Evolutionary conservation across 2,329 filamentous ascomycete species (phyloP).

Genomic region (Ophiostoma tasmaniense): DNA sequence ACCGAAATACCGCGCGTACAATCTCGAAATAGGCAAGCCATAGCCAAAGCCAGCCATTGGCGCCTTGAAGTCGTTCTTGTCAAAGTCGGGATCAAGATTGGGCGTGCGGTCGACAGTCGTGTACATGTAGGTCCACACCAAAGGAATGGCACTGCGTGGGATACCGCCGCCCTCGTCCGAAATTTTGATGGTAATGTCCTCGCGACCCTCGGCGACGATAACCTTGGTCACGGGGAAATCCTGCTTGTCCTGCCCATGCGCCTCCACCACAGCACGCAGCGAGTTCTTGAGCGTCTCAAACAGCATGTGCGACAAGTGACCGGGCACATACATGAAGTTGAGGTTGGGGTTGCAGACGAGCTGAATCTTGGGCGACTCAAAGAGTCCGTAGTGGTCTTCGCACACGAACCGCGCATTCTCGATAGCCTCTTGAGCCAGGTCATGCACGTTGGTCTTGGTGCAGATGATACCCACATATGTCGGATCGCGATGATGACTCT

Average conservation of each 20-base stretch:
- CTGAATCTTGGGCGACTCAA: slow-evolving; percentile 93
- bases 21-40: slow-evolving; percentile 81
- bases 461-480: slow-evolving; percentile 98
- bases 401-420: slow-evolving; percentile 99
- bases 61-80: slow-evolving; percentile 98
- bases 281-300: slow-evolving; percentile 99
- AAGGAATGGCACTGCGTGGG: slow-evolving; percentile 79
- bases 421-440: slow-evolving; percentile 92
- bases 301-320: slow-evolving; percentile 98
- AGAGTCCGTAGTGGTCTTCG: slow-evolving; percentile 95
- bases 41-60: slow-evolving; percentile 99
- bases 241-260: slow-evolving; percentile 87
- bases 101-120: slow-evolving; percentile 96
- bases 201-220: slow-evolving; percentile 92
- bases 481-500: slow-evolving; percentile 79
- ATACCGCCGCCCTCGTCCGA: slow-evolving; percentile 96
- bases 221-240: slow-evolving; percentile 96
- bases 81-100: slow-evolving; percentile 91
- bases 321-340: slow-evolving; percentile 99
- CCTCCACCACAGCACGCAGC: slow-evolving; percentile 90
- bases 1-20: slow-evolving; percentile 96
- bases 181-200: slow-evolving; percentile 98
- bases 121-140: slow-evolving; percentile 99
- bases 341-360: slow-evolving; percentile 90
- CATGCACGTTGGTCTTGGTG: slow-evolving; percentile 93